Percentiles rank a stretch among this genome's conserved stretches.
These are phyloP conservation scores for Solanum chmielewskii DNA, from an alignment of 257 asterid genomes.

Conservation along the genomic window DNA sequence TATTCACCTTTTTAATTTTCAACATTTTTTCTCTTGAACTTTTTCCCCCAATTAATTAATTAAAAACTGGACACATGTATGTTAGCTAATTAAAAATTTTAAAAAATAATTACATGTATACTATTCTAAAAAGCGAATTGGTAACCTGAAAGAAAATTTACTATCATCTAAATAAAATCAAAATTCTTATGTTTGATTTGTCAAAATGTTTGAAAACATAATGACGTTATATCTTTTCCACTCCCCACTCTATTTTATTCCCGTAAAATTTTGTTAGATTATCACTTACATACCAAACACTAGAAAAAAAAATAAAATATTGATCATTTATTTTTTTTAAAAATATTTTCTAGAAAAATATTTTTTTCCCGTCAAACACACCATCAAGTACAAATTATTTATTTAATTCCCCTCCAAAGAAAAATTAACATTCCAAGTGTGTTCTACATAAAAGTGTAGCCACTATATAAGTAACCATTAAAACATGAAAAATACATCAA, in stretches of 20 bases:
- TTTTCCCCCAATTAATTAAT: neutral
- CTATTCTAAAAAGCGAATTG: too few species aligned
- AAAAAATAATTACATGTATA: too few species aligned
- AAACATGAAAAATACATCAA: neutral
- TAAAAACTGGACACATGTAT: neutral
- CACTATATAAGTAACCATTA: neutral
- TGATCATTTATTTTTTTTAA: fast-evolving
- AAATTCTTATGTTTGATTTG: too few species aligned
- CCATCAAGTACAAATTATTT: neutral
- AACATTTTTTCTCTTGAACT: neutral
- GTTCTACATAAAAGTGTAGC: neutral
- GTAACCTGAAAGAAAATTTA: too few species aligned
- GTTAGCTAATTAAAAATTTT: too few species aligned
- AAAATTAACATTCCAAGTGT: neutral
- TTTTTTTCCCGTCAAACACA: neutral
- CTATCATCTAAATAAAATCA: too few species aligned
- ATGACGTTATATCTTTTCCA: neutral
- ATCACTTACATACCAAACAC: neutral
- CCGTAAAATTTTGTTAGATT: neutral
- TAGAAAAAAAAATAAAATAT: neutral
- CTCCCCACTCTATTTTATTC: neutral
- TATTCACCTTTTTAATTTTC: neutral
- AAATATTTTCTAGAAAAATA: too few species aligned
- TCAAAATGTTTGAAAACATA: too few species aligned
- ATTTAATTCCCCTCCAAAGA: neutral